Percentiles rank a stretch among this genome's conserved stretches.
Conservation (phyloP, 805 yeast genomes). For the Metschnikowia amazonensis region DNA sequence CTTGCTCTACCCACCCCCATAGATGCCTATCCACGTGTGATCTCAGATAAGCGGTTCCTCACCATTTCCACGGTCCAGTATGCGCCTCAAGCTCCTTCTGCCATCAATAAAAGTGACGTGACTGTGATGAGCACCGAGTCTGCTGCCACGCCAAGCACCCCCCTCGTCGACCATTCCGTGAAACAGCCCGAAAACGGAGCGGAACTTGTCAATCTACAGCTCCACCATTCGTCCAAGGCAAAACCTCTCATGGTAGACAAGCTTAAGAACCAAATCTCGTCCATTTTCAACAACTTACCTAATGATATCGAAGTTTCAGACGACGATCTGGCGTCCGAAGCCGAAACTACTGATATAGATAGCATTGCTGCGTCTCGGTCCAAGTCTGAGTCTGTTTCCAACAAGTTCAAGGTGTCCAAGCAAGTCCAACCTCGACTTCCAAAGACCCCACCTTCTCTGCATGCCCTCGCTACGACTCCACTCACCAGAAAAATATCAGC, state of each 20-base stretch:
- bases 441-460: conserved; percentile 1
- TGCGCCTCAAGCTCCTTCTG: conserved; percentile 20
- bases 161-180: background rate
- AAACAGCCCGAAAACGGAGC: background rate
- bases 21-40: conserved; percentile 24
- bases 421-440: background rate
- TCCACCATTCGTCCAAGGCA: conserved; percentile 2
- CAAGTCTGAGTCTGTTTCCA: background rate
- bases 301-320: conserved; percentile 45
- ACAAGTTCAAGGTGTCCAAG: background rate
- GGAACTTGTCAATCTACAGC: conserved; percentile 4
- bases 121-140: conserved; percentile 34
- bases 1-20: background rate
- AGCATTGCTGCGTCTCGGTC: background rate
- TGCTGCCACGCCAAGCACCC: background rate
- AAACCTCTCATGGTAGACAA: conserved; percentile 14
- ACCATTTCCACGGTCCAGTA: conserved; percentile 25
- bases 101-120: conserved; percentile 26
- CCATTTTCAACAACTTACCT: conserved; percentile 44
- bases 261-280: conserved; percentile 32
- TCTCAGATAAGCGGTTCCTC: conserved; percentile 33
- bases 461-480: background rate
- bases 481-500: conserved; percentile 27
- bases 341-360: conserved; percentile 27
- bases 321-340: conserved; percentile 44